Percentiles rank a stretch among this genome's conserved stretches.
Evolutionary conservation across 352 stramenopile genomes (phyloP).

Genomic region (Phytophthora fragariaefolia): DNA sequence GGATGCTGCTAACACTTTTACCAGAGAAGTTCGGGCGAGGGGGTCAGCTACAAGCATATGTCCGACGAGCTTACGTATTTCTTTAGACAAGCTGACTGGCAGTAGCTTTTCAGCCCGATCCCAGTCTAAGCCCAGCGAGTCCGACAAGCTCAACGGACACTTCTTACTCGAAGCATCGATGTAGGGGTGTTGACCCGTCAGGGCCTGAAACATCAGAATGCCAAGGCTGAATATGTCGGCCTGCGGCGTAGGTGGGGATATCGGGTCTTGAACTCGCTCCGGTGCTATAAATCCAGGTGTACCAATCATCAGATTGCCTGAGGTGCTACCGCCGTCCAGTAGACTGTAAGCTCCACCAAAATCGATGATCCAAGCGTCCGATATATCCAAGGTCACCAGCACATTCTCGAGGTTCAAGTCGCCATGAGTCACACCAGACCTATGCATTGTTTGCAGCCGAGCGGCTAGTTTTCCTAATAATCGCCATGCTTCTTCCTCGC

Average conservation of each 20-base stretch:
- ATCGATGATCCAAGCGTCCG: constrained; percentile 57
- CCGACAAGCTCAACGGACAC: constrained; percentile 45
- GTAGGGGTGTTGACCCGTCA: constrained; percentile 67
- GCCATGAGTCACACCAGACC: constrained; percentile 94
- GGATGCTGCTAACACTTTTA: constrained; percentile 5
- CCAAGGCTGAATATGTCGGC: constrained; percentile 68
- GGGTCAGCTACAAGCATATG: constrained; percentile 51
- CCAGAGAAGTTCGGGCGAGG: constrained; percentile 42
- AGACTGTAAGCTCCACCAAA: constrained; percentile 64
- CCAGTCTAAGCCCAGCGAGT: constrained; percentile 55
- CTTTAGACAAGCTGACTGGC: constrained; percentile 34
- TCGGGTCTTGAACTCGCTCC: constrained; percentile 48
- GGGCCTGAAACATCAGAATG: constrained; percentile 67
- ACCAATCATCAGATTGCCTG: constrained; percentile 46
- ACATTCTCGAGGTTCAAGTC: constrained; percentile 99
- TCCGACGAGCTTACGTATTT: constrained; percentile 43
- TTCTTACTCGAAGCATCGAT: constrained; percentile 26
- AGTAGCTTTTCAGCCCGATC: constrained; percentile 43
- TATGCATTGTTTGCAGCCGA: constrained; percentile 92
- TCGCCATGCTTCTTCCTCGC: constrained; percentile 15
- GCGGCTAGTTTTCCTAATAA: constrained; percentile 13
- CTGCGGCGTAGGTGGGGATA: constrained; percentile 45
- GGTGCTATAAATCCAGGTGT: constrained; percentile 73
- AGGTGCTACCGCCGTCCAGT: constrained; percentile 4
- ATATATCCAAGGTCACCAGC: constrained; percentile 50